Conservation (phyloP, 1,284 basidiomycete species). For the Heterobasidion occidentale region DNA sequence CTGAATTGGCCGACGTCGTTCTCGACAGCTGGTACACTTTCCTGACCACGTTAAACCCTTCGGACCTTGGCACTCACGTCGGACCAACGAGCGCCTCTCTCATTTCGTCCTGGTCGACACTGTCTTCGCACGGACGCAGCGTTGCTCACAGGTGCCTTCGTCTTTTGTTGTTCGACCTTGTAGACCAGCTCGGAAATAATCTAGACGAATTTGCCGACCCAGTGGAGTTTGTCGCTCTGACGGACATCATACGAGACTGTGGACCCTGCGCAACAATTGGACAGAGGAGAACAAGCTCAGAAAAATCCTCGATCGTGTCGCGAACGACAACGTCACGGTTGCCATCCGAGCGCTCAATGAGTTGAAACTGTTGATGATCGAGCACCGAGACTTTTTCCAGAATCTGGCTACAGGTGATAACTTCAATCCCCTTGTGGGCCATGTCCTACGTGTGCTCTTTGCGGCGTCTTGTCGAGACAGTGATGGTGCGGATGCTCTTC, state of each 20-base stretch:
- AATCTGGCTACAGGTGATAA: slow-evolving; percentile 73
- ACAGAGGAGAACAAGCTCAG: slow-evolving; percentile 51
- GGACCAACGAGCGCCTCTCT: slow-evolving; percentile 87
- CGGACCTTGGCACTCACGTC: slow-evolving; percentile 79
- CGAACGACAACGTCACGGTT: slow-evolving; percentile 81
- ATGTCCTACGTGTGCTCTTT: slow-evolving; percentile 66
- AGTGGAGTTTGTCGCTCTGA: slow-evolving; percentile 62
- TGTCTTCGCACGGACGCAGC: slow-evolving; percentile 46
- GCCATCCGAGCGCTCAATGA: slow-evolving; percentile 75
- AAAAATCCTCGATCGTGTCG: slow-evolving; percentile 68
- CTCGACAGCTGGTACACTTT: slow-evolving; percentile 82
- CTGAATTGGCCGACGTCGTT: slow-evolving; percentile 72
- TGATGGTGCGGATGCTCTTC: slow-evolving; percentile 64
- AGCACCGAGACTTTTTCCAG: slow-evolving; percentile 48
- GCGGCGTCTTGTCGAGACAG: slow-evolving; percentile 71
- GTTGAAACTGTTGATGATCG: slow-evolving; percentile 58
- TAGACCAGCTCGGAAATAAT: slow-evolving; percentile 39
- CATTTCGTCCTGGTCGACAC: slow-evolving; percentile 68
- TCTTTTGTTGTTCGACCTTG: slow-evolving; percentile 67
- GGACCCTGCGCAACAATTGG: slow-evolving; percentile 39
- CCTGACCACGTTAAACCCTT: slow-evolving; percentile 59
- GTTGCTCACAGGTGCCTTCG: slow-evolving; percentile 59
- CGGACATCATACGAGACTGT: slow-evolving; percentile 40
- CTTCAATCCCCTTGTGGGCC: slow-evolving; percentile 76
- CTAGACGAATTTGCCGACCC: slow-evolving; percentile 80